Conservation (phyloP, 1,284 basidiomycete species). For the Bondarzewia mesenterica region DNA sequence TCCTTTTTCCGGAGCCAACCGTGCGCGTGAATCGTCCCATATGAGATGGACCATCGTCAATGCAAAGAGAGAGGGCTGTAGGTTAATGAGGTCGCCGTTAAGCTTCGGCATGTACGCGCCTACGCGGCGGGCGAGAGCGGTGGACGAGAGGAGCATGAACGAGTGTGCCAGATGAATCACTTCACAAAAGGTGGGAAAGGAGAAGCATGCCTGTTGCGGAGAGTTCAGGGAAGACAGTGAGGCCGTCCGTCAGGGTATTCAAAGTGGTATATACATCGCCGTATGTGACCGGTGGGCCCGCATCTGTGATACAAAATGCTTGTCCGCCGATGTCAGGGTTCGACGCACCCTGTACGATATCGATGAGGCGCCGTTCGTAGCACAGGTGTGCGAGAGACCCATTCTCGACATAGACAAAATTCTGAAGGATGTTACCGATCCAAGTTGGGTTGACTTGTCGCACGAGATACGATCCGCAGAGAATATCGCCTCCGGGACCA, state of each 20-base stretch:
- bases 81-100: slow-evolving; percentile 45
- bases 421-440: slow-evolving; percentile 48
- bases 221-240: slow-evolving; percentile 35
- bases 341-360: slow-evolving; percentile 29
- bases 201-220: slow-evolving; percentile 49
- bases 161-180: slow-evolving; percentile 39
- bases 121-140: slow-evolving; percentile 23
- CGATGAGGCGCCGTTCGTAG: slow-evolving; percentile 60
- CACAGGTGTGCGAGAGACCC: slow-evolving; percentile 59
- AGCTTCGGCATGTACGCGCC: slow-evolving; percentile 38
- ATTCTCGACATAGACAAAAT: slow-evolving; percentile 68
- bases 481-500: slow-evolving; percentile 64
- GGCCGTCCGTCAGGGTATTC: slow-evolving; percentile 34
- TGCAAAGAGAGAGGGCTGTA: slow-evolving; percentile 62
- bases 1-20: slow-evolving; percentile 45
- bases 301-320: slow-evolving; percentile 55
- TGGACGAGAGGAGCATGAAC: slow-evolving; percentile 25
- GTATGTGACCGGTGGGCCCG: slow-evolving; percentile 50
- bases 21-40: slow-evolving; percentile 64
- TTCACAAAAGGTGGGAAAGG: slow-evolving; percentile 49
- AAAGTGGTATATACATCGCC: slow-evolving; percentile 51
- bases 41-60: slow-evolving; percentile 58
- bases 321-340: slow-evolving; percentile 65
- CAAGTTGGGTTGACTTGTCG: slow-evolving; percentile 55
- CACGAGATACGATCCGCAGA: slow-evolving; percentile 53